Conservation (phyloP, 139 green algal species). For the Chlorella ohadii region DNA sequence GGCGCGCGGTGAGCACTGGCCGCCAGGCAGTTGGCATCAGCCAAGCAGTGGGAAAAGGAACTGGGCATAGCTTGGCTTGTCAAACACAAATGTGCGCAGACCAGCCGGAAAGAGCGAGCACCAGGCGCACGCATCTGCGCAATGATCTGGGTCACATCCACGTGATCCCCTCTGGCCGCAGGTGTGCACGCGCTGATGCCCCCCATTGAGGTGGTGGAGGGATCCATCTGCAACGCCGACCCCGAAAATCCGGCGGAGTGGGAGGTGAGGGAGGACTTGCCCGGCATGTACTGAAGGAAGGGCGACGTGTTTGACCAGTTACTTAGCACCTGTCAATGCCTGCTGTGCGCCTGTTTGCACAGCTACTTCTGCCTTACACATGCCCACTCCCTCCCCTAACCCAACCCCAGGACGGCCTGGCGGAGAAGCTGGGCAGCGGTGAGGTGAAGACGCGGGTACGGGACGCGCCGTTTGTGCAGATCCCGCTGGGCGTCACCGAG, state of each 20-base stretch:
- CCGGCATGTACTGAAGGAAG: neutral
- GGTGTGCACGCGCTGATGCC: constrained; percentile 94
- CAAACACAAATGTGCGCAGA: too few species aligned
- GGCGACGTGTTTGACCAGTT: too few species aligned
- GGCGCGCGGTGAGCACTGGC: constrained; percentile 83
- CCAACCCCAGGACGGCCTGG: constrained; percentile 78
- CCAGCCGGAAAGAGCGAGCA: too few species aligned
- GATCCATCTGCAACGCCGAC: constrained; percentile 94
- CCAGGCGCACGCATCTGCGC: too few species aligned
- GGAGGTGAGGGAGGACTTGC: constrained; percentile 64
- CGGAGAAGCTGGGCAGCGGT: constrained; percentile 58
- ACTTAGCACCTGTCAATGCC: too few species aligned
- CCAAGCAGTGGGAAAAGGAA: too few species aligned
- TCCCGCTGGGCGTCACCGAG: constrained; percentile 98
- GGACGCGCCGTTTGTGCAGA: constrained; percentile 94
- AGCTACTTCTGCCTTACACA: too few species aligned
- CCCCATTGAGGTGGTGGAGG: constrained; percentile 97
- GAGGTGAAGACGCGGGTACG: constrained; percentile 64
- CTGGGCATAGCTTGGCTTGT: too few species aligned
- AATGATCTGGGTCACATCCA: too few species aligned
- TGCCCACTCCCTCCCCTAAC: neutral
- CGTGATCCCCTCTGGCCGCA: too few species aligned
- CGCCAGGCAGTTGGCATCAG: too few species aligned
- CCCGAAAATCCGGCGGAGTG: constrained; percentile 86
- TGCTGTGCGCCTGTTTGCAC: too few species aligned